Evolutionary conservation across 345 rosid genomes (phyloP).

Genomic region (Citrus hindsii): DNA sequence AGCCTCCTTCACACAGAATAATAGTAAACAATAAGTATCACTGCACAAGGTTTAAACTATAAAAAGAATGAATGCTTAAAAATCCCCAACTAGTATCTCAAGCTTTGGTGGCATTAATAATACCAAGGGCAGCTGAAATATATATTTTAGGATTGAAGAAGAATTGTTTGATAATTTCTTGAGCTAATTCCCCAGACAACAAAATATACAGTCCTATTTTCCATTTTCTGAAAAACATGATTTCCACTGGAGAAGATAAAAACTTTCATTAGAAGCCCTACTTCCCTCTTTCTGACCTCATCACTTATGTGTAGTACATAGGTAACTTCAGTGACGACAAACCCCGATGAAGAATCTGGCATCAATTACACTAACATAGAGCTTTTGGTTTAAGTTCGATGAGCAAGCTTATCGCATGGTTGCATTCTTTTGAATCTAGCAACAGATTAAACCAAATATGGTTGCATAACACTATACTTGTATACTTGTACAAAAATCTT

Average conservation of each 20-base stretch:
- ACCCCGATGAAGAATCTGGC: background rate
- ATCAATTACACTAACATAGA: background rate
- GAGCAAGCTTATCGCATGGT: background rate
- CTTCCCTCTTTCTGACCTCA: background rate
- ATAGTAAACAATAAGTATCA: background rate
- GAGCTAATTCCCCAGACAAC: background rate
- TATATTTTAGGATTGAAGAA: background rate
- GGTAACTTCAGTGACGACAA: background rate
- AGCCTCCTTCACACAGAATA: slow-evolving; percentile 59
- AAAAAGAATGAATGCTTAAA: background rate
- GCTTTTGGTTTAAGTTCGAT: background rate
- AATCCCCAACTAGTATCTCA: background rate
- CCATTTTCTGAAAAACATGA: background rate
- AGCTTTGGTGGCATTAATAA: background rate
- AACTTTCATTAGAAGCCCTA: background rate
- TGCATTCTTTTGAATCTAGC: background rate
- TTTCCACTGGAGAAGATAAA: background rate
- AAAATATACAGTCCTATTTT: background rate
- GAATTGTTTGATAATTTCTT: background rate
- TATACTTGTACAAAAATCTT: background rate
- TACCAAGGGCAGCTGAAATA: background rate
- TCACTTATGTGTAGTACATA: background rate
- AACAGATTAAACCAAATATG: background rate
- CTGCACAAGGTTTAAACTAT: background rate
- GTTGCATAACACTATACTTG: background rate